These are phyloP conservation scores for Microcyclosporella mali DNA, from an alignment of 2,329 filamentous ascomycete species.

Conservation along the genomic window DNA sequence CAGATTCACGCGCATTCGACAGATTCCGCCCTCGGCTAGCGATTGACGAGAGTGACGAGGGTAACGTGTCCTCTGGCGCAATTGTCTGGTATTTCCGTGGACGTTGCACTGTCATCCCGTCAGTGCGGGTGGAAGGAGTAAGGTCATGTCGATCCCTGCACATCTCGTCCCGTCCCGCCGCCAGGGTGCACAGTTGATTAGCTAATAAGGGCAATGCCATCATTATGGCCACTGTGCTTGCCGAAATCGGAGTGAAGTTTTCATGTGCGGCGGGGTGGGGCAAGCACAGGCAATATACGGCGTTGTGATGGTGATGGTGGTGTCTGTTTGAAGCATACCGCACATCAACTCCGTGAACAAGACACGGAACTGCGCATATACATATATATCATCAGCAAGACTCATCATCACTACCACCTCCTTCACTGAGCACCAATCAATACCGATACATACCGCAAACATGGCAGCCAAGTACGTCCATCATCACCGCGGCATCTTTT, in stretches of 20 bases:
- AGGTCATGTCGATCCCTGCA: neutral
- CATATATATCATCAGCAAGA: neutral
- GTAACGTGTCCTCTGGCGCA: no score
- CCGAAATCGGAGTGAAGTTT: constrained; percentile 5
- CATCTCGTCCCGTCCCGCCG: no score
- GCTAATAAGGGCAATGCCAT: no score
- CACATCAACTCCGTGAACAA: constrained; percentile 3
- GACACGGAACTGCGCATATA: no score
- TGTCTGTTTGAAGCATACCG: constrained; percentile 3
- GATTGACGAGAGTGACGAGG: no score
- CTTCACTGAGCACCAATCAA: neutral
- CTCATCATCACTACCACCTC: neutral
- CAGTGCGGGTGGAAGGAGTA: no score
- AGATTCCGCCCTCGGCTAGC: neutral
- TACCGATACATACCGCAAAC: neutral
- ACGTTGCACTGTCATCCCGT: no score
- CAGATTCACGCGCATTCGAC: neutral
- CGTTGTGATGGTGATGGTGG: neutral
- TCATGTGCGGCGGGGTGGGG: neutral
- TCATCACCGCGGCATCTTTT: neutral
- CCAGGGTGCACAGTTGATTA: no score
- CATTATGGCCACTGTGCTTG: neutral
- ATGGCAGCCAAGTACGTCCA: constrained; percentile 6
- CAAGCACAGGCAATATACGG: neutral
- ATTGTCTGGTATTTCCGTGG: no score